Percentiles rank a stretch among this genome's conserved stretches.
Evolutionary conservation across 306 rosid species (phyloP).

Genomic region (Lotus japonicus): DNA sequence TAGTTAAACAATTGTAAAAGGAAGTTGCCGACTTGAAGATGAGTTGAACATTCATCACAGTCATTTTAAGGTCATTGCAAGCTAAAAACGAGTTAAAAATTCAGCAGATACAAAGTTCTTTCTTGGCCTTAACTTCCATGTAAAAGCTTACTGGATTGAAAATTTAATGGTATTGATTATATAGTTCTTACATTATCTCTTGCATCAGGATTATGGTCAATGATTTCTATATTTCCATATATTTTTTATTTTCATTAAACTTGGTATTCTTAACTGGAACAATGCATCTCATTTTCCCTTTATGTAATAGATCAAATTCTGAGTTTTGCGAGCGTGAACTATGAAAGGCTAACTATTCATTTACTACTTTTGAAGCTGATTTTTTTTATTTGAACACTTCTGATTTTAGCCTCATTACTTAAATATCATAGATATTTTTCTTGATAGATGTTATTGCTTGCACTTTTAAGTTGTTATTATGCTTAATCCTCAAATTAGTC

Average conservation of each 20-base stretch:
- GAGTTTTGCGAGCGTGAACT: neutral
- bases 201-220: conserved; percentile 13
- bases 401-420: too few relatives aligned
- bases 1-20: conserved; percentile 61
- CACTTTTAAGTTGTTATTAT: too few relatives aligned
- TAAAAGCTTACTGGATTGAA: neutral
- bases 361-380: neutral
- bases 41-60: conserved; percentile 47
- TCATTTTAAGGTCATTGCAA: conserved; percentile 54
- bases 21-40: conserved; percentile 89
- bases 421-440: too few relatives aligned
- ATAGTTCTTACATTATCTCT: neutral
- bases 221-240: neutral
- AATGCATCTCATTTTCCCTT: conserved; percentile 6
- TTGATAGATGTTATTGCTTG: too few relatives aligned
- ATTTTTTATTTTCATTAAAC: neutral
- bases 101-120: conserved; percentile 47
- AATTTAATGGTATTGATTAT: neutral
- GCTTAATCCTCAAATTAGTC: too few relatives aligned
- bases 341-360: neutral
- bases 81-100: conserved; percentile 73
- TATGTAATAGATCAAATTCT: conserved; percentile 14
- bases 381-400: too few relatives aligned
- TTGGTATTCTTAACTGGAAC: neutral
- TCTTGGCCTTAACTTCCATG: neutral